Evolutionary conservation across 106 monocot genomes (phyloP).

Genomic region (Dactylorhiza incarnata): DNA sequence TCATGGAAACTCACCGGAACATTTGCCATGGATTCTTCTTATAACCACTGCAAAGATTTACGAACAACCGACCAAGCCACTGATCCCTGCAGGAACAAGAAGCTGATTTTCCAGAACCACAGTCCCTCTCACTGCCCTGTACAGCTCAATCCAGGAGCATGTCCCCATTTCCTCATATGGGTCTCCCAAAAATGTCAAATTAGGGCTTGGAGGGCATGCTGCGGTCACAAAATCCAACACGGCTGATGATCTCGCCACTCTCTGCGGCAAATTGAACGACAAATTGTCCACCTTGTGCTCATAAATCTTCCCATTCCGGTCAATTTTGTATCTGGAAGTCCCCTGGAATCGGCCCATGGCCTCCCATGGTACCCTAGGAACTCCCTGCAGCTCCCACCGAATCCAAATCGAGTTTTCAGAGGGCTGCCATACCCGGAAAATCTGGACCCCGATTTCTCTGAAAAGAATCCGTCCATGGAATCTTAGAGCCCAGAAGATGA

Average conservation of each 20-base stretch:
- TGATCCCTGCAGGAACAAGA: slow-evolving; percentile 8
- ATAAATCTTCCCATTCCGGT: slow-evolving; percentile 87
- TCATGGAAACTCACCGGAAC: neutral
- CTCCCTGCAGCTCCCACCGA: slow-evolving; percentile 66
- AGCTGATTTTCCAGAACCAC: slow-evolving; percentile 24
- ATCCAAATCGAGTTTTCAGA: slow-evolving; percentile 70
- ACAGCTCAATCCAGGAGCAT: slow-evolving; percentile 67
- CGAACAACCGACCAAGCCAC: slow-evolving; percentile 37
- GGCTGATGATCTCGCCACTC: slow-evolving; percentile 13
- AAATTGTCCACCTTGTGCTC: slow-evolving; percentile 90
- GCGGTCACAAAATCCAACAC: slow-evolving; percentile 57
- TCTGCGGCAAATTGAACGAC: slow-evolving; percentile 59
- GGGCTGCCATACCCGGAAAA: slow-evolving; percentile 78
- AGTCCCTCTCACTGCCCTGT: slow-evolving; percentile 54
- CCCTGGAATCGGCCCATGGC: slow-evolving; percentile 69
- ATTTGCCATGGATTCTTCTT: neutral
- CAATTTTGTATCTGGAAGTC: slow-evolving; percentile 81
- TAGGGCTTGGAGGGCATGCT: slow-evolving; percentile 42
- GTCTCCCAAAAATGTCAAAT: slow-evolving; percentile 35
- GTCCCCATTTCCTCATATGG: slow-evolving; percentile 10
- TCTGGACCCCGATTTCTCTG: slow-evolving; percentile 49
- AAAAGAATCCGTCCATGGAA: slow-evolving; percentile 82
- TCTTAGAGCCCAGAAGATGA: slow-evolving; percentile 83
- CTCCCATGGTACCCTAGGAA: slow-evolving; percentile 89
- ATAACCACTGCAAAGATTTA: slow-evolving; percentile 13